These are phyloP conservation scores for Mallotus japonicus DNA, from an alignment of 441 rosid genomes.

Conservation along the genomic window DNA sequence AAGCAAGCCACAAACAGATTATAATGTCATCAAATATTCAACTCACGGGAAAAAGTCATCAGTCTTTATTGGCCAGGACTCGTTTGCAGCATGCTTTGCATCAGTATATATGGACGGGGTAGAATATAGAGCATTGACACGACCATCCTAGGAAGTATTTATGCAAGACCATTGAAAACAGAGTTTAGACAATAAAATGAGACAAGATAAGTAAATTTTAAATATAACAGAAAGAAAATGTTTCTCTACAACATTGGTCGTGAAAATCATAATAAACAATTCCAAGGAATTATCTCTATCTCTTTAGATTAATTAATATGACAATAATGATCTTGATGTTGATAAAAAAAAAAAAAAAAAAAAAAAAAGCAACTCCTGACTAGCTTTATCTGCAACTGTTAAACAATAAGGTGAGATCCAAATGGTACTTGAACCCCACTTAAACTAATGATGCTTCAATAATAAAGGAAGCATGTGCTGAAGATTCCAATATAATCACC, in stretches of 20 bases:
- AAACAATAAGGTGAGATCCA: slow-evolving; percentile 7
- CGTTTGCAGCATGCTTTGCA: slow-evolving; percentile 81
- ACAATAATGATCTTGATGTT: background rate
- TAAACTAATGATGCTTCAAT: background rate
- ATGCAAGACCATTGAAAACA: slow-evolving; percentile 18
- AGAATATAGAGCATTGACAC: slow-evolving; percentile 92
- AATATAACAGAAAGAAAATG: background rate
- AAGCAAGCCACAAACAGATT: slow-evolving; percentile 17
- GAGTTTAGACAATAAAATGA: slow-evolving; percentile 13
- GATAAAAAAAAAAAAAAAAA: too few species aligned
- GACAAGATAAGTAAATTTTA: slow-evolving; percentile 3
- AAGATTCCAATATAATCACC: slow-evolving; percentile 2
- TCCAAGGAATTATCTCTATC: background rate
- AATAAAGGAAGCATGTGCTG: background rate
- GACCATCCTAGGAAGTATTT: slow-evolving; percentile 74
- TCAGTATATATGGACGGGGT: slow-evolving; percentile 99
- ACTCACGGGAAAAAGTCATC: slow-evolving; percentile 98
- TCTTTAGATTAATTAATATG: background rate
- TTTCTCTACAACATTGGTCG: background rate
- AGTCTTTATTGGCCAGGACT: slow-evolving; percentile 85
- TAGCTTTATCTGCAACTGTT: background rate
- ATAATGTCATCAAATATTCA: slow-evolving; percentile 19
- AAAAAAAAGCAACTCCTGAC: background rate
- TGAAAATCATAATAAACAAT: background rate
- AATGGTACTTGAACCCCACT: slow-evolving; percentile 1